phyloP scores from a whole-genome alignment of 139 green algal species.

The Raphidocelis subcapitata region DNA sequence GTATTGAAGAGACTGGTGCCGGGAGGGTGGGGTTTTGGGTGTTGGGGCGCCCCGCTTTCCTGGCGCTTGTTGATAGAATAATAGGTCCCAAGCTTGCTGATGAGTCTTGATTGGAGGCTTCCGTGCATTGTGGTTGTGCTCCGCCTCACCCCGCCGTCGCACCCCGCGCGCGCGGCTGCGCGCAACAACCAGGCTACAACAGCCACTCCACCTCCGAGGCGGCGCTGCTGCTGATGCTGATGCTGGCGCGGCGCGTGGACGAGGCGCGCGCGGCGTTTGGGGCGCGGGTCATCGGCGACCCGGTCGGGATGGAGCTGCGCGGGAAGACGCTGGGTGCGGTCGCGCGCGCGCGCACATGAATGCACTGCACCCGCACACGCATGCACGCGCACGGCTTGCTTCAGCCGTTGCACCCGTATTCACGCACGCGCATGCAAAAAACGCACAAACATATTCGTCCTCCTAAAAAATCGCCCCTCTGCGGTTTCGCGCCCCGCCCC shows the following conservation, averaged over 20 bases:
- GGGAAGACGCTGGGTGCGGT: slow-evolving; percentile 56
- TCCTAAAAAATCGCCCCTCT: too few species aligned
- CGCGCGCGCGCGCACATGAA: too few species aligned
- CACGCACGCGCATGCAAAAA: too few species aligned
- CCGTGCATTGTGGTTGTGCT: not conserved
- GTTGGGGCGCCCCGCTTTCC: too few species aligned
- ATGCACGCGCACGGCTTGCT: too few species aligned
- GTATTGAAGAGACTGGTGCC: not conserved
- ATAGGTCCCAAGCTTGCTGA: not conserved
- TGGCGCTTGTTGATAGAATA: not conserved
- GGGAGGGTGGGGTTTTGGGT: not conserved
- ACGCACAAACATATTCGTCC: too few species aligned
- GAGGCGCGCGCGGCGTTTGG: slow-evolving; percentile 34
- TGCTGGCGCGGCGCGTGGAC: slow-evolving; percentile 44
- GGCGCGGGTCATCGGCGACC: slow-evolving; percentile 33
- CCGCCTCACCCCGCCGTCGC: not conserved
- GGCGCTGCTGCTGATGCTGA: slow-evolving; percentile 55
- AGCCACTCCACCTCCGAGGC: slow-evolving; percentile 21
- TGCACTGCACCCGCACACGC: too few species aligned
- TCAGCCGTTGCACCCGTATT: too few species aligned
- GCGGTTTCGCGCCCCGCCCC: too few species aligned
- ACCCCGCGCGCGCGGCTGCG: not conserved
- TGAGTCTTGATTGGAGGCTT: not conserved
- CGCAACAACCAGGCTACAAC: slow-evolving; percentile 16
- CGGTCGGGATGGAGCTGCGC: slow-evolving; percentile 37